Conservation (phyloP, 2,329 filamentous ascomycete species). For the Colletotrichum aenigma region DNA sequence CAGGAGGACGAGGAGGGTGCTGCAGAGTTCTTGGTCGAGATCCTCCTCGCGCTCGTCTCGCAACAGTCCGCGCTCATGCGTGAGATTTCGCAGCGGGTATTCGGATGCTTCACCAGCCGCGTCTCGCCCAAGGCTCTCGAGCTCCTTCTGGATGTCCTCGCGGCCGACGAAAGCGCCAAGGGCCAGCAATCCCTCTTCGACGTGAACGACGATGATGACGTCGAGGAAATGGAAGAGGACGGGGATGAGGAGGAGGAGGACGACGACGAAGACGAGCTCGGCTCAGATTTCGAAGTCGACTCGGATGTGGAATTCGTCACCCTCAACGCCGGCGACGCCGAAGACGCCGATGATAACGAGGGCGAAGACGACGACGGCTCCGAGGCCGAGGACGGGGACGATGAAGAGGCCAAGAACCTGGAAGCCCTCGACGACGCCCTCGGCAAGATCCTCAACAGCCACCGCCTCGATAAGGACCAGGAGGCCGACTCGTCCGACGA, state of each 20-base stretch:
- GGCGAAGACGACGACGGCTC: slow-evolving; percentile 50
- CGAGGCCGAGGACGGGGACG: slow-evolving; percentile 41
- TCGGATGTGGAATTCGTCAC: slow-evolving; percentile 57
- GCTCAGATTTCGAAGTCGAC: slow-evolving; percentile 50
- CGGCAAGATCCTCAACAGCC: slow-evolving; percentile 77
- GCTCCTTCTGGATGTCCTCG: slow-evolving; percentile 69
- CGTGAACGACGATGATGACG: slow-evolving; percentile 52
- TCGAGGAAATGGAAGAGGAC: slow-evolving; percentile 40
- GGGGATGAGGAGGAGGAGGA: slow-evolving; percentile 45
- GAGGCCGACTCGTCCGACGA: slow-evolving; percentile 61
- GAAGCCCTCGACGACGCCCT: slow-evolving; percentile 73
- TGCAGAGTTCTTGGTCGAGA: slow-evolving; percentile 80
- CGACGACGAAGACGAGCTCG: slow-evolving; percentile 39
- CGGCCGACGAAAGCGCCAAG: slow-evolving; percentile 78
- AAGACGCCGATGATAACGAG: slow-evolving; percentile 43
- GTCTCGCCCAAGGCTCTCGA: slow-evolving; percentile 77
- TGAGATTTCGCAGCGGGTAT: slow-evolving; percentile 87
- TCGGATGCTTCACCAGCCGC: slow-evolving; percentile 78
- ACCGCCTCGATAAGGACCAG: slow-evolving; percentile 63
- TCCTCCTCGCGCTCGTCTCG: slow-evolving; percentile 87
- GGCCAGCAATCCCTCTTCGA: slow-evolving; percentile 88
- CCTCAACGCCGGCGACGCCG: slow-evolving; percentile 44
- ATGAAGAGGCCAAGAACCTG: slow-evolving; percentile 48
- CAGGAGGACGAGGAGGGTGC: slow-evolving; percentile 58
- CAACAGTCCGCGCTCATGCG: slow-evolving; percentile 85